phyloP scores from a whole-genome alignment of 2,329 filamentous ascomycete genomes.

The Sclerotinia sclerotiorum region DNA sequence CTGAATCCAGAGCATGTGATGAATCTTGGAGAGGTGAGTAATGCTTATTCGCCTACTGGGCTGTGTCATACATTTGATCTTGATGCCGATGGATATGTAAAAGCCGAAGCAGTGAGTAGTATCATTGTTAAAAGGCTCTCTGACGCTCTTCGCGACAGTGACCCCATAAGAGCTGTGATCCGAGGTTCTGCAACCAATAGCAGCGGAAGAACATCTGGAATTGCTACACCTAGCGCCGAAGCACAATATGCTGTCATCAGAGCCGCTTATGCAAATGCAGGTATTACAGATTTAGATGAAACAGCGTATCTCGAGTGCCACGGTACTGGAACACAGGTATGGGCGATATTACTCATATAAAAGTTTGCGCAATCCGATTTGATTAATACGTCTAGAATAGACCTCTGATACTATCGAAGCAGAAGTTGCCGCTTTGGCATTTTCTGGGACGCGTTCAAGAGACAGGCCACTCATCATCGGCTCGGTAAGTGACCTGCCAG shows the following conservation, averaged over 20 bases:
- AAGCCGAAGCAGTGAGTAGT: constrained; percentile 13
- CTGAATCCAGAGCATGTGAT: constrained; percentile 28
- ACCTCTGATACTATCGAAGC: constrained; percentile 10
- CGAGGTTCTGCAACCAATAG: constrained; percentile 18
- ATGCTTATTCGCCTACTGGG: constrained; percentile 18
- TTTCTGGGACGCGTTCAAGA: not conserved
- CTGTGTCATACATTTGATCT: constrained; percentile 19
- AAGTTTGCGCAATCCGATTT: not conserved
- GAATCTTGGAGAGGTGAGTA: constrained; percentile 19
- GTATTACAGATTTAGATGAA: not conserved
- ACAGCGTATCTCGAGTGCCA: constrained; percentile 17
- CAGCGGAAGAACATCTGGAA: constrained; percentile 8
- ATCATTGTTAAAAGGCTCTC: constrained; percentile 11
- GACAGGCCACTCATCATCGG: constrained; percentile 5
- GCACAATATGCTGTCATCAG: constrained; percentile 19
- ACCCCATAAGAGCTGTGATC: constrained; percentile 21
- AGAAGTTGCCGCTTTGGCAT: constrained; percentile 8
- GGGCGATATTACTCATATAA: not conserved
- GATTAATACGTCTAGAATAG: not conserved
- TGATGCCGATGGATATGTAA: constrained; percentile 18
- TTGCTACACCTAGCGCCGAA: constrained; percentile 19
- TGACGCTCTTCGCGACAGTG: constrained; percentile 17
- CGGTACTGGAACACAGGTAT: constrained; percentile 6
- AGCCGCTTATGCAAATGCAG: constrained; percentile 19
- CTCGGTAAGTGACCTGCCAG: constrained; percentile 5